phyloP scores from a whole-genome alignment of 305 asterid species.

The Rubia balearica region DNA sequence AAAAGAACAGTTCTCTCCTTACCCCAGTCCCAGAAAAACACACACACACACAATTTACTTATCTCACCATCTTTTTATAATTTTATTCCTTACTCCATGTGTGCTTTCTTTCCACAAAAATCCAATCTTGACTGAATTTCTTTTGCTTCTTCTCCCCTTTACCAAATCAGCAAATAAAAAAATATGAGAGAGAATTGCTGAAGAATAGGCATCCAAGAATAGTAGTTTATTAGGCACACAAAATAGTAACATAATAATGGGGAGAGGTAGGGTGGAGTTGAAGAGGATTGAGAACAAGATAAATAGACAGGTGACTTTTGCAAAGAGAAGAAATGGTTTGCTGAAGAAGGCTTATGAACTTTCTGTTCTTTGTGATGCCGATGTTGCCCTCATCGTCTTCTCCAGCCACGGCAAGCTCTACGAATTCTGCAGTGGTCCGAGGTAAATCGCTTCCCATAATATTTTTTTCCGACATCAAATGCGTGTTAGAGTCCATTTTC shows the following conservation, averaged over 20 bases:
- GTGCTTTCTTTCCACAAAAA: conserved; percentile 15
- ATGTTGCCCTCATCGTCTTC: conserved; percentile 76
- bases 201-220: neutral
- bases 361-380: conserved; percentile 81
- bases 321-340: conserved; percentile 28
- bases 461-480: neutral
- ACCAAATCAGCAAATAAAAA: neutral
- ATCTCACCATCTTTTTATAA: neutral
- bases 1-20: conserved; percentile 17
- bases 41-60: neutral
- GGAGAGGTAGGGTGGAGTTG: conserved; percentile 38
- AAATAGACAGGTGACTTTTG: conserved; percentile 29
- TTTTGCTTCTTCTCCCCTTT: conserved; percentile 1
- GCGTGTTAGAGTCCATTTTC: neutral
- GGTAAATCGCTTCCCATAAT: conserved; percentile 4
- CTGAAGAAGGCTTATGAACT: conserved; percentile 77
- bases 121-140: conserved; percentile 18
- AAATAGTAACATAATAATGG: conserved; percentile 30
- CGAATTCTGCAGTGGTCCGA: conserved; percentile 34
- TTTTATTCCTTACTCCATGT: neutral
- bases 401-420: conserved; percentile 78
- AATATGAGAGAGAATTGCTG: neutral
- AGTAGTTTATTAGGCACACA: neutral
- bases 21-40: conserved; percentile 18
- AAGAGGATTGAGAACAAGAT: conserved; percentile 32